phyloP scores from a whole-genome alignment of 495 filamentous ascomycete genomes.

The Massariosphaeria phaeospora region DNA sequence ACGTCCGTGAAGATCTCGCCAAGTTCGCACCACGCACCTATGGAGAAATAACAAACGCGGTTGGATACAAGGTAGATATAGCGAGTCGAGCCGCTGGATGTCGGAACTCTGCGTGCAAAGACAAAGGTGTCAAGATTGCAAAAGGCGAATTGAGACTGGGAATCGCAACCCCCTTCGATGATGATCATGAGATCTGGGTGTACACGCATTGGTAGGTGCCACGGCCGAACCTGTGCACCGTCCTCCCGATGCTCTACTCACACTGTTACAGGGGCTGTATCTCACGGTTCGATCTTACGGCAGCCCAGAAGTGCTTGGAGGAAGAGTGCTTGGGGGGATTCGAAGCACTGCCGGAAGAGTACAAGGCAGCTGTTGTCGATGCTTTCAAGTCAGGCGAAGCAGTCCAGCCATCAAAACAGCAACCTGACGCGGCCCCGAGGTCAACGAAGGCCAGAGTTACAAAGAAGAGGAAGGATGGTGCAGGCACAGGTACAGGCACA shows the following conservation, averaged over 20 bases:
- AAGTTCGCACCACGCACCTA: not conserved
- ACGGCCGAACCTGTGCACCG: not conserved
- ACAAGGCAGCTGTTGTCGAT: not conserved
- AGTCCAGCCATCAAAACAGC: not conserved
- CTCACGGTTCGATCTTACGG: not conserved
- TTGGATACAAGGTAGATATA: constrained; percentile 7
- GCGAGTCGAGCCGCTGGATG: not conserved
- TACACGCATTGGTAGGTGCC: constrained; percentile 22
- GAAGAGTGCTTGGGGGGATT: not conserved
- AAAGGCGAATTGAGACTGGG: constrained; percentile 21
- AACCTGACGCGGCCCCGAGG: not conserved
- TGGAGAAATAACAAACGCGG: constrained; percentile 4
- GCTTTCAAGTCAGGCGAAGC: constrained; percentile 1
- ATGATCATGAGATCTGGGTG: not conserved
- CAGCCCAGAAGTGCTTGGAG: not conserved
- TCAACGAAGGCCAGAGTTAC: not conserved
- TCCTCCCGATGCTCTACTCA: not conserved
- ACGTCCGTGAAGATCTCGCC: constrained; percentile 15
- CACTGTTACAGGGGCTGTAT: not conserved
- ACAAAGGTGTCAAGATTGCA: constrained; percentile 16
- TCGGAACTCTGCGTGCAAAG: constrained; percentile 1
- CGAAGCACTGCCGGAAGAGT: not conserved
- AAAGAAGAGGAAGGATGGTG: constrained; percentile 1
- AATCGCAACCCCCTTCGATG: constrained; percentile 5
- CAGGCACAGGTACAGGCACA: not conserved